Base-by-base conservation (phyloP, 163 green algal species). In the Chlorella variabilis region DNA sequence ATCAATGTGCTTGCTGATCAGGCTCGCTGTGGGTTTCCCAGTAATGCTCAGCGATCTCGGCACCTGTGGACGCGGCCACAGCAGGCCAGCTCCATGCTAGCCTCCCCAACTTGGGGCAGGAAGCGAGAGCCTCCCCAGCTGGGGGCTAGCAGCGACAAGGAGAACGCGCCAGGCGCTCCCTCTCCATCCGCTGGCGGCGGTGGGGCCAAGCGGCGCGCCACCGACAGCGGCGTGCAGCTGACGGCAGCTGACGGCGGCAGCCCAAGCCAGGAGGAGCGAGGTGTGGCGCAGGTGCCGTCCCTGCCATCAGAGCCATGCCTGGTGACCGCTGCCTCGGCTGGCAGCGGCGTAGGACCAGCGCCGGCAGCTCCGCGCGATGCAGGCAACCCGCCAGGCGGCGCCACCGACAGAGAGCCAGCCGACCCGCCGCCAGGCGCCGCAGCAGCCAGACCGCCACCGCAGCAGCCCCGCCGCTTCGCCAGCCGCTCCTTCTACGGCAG, bases 401-500 rank as follows among this genome's bases (percentile, higher is more conserved):
- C 45, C 45, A 11, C n/a, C n/a, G n/a, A n/a, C n/a, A 54, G 15
- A 54, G 45, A 54, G 45, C 45, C 51, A 29, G 4, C 51, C 21
- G 51, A 67, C 3, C 59, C n/a, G 9, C 27, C 59, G 59, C 59
- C 27, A 63, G 54, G 23, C 54, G 54, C 5, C 45, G 20, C 54
- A 63, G 18, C 54, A 63, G 54, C 54, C 54, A 63, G 23, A 29
- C 18, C 20, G 33, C 70, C 70, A 27, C 69, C 69, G 29, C 45
- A 18, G 42, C 68, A 29, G 41, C 68, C 42, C 15, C 48, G 70
- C 18, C 41, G 29, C 29, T 65, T 77, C 48, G 49, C 45, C 31
- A 29, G 18, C 21, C 31, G 31, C 27, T 49, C 70, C 3, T 77
- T 77, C 29, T 77, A 77, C 70, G 45, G 42, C 68, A 45, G 42